phyloP scores from a whole-genome alignment of 2,329 filamentous ascomycete genomes.

The Epichloe amarillans region DNA sequence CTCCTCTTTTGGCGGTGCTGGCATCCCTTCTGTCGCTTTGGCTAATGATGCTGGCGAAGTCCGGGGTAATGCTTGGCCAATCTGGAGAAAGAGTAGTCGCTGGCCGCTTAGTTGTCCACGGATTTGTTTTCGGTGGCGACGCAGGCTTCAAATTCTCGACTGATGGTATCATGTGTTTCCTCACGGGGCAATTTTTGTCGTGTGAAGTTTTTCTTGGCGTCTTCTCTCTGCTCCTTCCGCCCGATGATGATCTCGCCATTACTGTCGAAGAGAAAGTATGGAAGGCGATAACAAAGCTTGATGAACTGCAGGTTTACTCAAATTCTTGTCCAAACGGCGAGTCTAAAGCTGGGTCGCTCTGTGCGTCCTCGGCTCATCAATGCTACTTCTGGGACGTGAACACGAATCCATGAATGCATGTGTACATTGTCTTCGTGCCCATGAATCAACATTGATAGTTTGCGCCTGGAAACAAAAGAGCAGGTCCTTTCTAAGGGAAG shows the following conservation, averaged over 20 bases:
- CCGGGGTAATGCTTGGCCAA: conserved; percentile 1
- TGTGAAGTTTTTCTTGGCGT: conserved; percentile 11
- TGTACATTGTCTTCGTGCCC: not conserved
- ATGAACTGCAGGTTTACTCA: not conserved
- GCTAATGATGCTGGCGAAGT: not conserved
- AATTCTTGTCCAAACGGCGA: not conserved
- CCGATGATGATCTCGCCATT: not conserved
- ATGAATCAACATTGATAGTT: not conserved
- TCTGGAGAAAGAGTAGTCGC: not conserved
- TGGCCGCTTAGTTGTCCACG: conserved; percentile 13
- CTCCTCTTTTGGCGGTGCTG: not conserved
- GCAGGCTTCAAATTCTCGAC: conserved; percentile 15
- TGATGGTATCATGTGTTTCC: not conserved
- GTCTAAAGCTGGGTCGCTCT: not conserved
- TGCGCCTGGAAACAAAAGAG: not conserved
- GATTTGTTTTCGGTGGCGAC: conserved; percentile 20
- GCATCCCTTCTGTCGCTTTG: not conserved
- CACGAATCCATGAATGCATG: not conserved
- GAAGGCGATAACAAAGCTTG: not conserved
- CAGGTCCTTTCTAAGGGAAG: not conserved
- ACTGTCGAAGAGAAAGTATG: not conserved
- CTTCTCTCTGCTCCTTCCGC: not conserved
- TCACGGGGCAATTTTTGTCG: conserved; percentile 10
- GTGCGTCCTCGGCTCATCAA: not conserved
- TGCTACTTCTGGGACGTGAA: not conserved